These are phyloP conservation scores for Mortierella hygrophila DNA, from an alignment of 192 early-diverging fungal genomes.

Conservation along the genomic window DNA sequence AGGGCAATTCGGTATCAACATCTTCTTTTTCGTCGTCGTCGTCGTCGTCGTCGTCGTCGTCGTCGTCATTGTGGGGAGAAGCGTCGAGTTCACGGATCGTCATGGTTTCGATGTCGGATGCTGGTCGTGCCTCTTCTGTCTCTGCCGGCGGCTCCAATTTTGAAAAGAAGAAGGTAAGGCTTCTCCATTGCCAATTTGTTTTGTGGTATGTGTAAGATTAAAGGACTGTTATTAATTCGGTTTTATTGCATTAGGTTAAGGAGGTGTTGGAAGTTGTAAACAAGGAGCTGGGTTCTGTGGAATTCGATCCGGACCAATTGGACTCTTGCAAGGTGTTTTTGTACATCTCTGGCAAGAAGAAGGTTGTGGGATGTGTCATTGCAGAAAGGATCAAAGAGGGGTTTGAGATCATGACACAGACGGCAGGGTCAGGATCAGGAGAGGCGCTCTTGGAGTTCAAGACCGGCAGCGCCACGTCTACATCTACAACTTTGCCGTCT, in stretches of 20 bases:
- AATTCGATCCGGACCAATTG: conserved; percentile 47
- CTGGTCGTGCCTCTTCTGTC: conserved; percentile 3
- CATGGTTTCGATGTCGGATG: conserved; percentile 47
- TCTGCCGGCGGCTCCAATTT: conserved; percentile 9
- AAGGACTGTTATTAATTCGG: background rate
- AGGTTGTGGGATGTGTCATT: conserved; percentile 58
- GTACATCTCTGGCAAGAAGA: conserved; percentile 59
- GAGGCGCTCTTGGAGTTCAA: background rate
- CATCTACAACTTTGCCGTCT: background rate
- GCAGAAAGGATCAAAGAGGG: conserved; percentile 57
- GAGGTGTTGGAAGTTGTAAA: conserved; percentile 56
- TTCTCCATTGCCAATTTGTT: background rate
- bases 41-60: conserved; percentile 1
- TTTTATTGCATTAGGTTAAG: conserved; percentile 31
- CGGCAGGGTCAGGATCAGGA: background rate
- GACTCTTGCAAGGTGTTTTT: conserved; percentile 57
- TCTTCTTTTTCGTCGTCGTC: conserved; percentile 1
- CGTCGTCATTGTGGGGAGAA: background rate
- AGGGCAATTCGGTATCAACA: background rate
- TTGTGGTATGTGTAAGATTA: background rate
- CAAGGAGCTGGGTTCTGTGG: conserved; percentile 56
- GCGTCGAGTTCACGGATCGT: conserved; percentile 37
- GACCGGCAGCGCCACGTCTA: background rate
- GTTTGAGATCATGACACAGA: conserved; percentile 34
- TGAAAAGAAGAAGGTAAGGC: conserved; percentile 56